Evolutionary conservation across 2,329 filamentous ascomycete genomes (phyloP), one percentile per base, ranked within the genome.

Genomic region (Emergomyces orientalis): DNA sequence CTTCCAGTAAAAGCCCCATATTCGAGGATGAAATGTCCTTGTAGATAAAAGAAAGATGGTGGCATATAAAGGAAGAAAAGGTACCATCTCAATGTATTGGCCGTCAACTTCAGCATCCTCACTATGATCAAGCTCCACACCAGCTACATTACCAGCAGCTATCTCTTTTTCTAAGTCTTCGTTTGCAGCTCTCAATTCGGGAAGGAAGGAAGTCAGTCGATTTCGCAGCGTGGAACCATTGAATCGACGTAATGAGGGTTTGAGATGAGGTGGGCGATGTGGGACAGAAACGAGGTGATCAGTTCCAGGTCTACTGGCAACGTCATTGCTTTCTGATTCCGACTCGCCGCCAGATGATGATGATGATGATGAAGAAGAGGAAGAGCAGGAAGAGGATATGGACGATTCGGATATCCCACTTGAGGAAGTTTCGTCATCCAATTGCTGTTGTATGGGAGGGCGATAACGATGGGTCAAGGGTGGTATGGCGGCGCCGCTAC

Each of bases 171-270:
- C 69, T 41, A 79, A 67, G 59, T 75, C 71, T 49, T 76, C 74
- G 69, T 79, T 79, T 34, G 77, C 77, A 60, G 69, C 71, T 63
- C 75, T 76, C 63, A 79, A 71, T 65, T 76, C 68, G 11, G 77
- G 77, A 45, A 79, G 64, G 65, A 79, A 79, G 8, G 71, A 64
- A 11, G 74, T 73, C 45, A 79, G 63, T 41, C 76, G 73, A 25
- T 73, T 71, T 45, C 76, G 66, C 5, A 79, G 62, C 30, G 68
- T 70, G 0, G 71, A 71, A 14, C 68, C 65, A 17, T 67, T 66
- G 2, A 72, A 59, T 34, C 73, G 66, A 27, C 67, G 68, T 62
- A 76, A 76, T 56, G 65, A 66, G 2, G 75, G 75, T 67, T 75
- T 76, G 9, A 68, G 69, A 14, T 68, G 69, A n/a, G 69, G 70